Evolutionary conservation across 768 basidiomycete genomes (phyloP).

Genomic region (Suillus placidus): DNA sequence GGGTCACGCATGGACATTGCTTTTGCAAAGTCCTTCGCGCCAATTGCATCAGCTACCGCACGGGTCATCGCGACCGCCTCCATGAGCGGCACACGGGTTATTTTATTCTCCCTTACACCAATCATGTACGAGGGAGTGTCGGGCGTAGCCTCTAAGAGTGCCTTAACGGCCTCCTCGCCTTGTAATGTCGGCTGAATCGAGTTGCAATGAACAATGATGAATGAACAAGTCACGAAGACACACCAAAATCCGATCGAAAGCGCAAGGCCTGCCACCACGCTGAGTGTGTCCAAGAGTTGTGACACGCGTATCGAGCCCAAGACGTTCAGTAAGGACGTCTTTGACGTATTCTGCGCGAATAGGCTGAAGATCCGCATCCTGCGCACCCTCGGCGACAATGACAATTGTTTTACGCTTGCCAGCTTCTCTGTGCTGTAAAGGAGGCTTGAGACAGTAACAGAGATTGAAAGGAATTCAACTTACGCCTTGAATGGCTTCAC

Average conservation of each 20-base stretch:
- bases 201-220: conserved; percentile 6
- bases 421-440: conserved; percentile 74
- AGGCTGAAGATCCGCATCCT: conserved; percentile 85
- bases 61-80: conserved; percentile 93
- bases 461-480: conserved; percentile 27
- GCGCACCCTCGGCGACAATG: conserved; percentile 96
- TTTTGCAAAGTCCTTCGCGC: conserved; percentile 77
- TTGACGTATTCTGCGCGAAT: conserved; percentile 92
- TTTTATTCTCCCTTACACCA: conserved; percentile 93
- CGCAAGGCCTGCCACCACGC: conserved; percentile 92
- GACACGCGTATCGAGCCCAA: conserved; percentile 93
- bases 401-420: conserved; percentile 99
- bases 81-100: conserved; percentile 86
- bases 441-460: not conserved
- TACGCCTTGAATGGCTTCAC: conserved; percentile 77
- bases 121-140: conserved; percentile 98
- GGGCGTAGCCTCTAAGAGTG: conserved; percentile 82
- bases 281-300: conserved; percentile 98
- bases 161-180: conserved; percentile 90
- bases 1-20: conserved; percentile 90
- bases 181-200: conserved; percentile 86
- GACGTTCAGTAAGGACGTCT: conserved; percentile 79
- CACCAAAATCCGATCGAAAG: conserved; percentile 90
- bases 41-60: conserved; percentile 81
- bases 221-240: conserved; percentile 22